A percentile compares a stretch with the other conserved stretches of the same genome.
These are phyloP conservation scores for Aspergillus conjunctus DNA, from an alignment of 495 filamentous ascomycete genomes.

Conservation along the genomic window DNA sequence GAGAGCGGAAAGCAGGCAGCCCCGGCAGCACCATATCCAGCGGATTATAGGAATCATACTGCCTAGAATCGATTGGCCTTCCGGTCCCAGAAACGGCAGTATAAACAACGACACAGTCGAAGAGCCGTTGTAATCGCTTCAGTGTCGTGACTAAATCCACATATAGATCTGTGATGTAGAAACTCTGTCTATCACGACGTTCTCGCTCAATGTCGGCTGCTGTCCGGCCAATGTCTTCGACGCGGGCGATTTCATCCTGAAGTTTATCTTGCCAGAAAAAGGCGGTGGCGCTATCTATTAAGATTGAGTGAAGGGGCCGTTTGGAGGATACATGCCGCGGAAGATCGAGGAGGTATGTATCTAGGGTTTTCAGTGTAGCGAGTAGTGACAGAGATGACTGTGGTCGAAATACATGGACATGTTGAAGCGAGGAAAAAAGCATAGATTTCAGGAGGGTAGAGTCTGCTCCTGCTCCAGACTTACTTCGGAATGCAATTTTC, in stretches of 20 bases:
- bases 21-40: conserved; percentile 32
- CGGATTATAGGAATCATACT: conserved; percentile 24
- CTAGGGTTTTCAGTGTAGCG: conserved; percentile 51
- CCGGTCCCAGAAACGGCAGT: conserved; percentile 31
- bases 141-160: conserved; percentile 36
- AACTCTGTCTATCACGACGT: conserved; percentile 33
- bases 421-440: conserved; percentile 41
- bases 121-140: conserved; percentile 38
- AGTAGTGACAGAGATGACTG: conserved; percentile 54
- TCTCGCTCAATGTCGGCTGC: conserved; percentile 35
- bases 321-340: conserved; percentile 49
- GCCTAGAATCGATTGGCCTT: background rate
- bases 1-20: conserved; percentile 40
- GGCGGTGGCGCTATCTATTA: conserved; percentile 56
- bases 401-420: conserved; percentile 59
- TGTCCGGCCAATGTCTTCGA: conserved; percentile 41
- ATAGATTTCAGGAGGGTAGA: conserved; percentile 31
- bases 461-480: background rate
- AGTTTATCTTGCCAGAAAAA: conserved; percentile 62
- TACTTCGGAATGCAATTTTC: conserved; percentile 10
- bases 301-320: conserved; percentile 50
- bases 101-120: conserved; percentile 46
- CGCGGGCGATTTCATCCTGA: conserved; percentile 47
- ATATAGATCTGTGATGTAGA: conserved; percentile 41
- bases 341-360: conserved; percentile 54